These are phyloP conservation scores for Cudoniella acicularis DNA, from an alignment of 495 filamentous ascomycete species.

Conservation along the genomic window DNA sequence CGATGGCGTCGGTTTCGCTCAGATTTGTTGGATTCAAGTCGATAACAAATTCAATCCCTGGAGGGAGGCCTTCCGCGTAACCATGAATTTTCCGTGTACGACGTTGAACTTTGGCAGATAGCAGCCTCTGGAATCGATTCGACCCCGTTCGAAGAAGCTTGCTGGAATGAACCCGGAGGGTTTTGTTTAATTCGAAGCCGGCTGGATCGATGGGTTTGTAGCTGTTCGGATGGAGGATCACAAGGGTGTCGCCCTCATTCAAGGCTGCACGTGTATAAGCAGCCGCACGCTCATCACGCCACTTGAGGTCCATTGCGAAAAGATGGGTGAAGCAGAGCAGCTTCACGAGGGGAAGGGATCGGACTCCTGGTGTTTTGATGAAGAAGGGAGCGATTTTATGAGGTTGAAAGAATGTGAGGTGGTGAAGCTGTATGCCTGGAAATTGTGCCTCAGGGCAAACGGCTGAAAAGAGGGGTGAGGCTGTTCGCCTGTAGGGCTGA, in stretches of 20 bases:
- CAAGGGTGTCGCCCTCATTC: constrained; percentile 42
- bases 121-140: constrained; percentile 33
- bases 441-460: neutral
- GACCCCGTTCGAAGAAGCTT: constrained; percentile 39
- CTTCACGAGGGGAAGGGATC: no score
- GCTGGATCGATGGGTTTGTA: constrained; percentile 17
- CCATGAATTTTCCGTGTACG: constrained; percentile 19
- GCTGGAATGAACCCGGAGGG: constrained; percentile 34
- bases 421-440: neutral
- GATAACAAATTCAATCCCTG: constrained; percentile 43
- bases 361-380: neutral
- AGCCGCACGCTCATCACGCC: constrained; percentile 6
- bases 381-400: neutral
- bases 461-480: neutral
- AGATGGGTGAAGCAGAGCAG: neutral
- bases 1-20: constrained; percentile 45
- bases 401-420: neutral
- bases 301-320: neutral
- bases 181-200: constrained; percentile 21
- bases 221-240: constrained; percentile 38
- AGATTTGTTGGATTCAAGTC: constrained; percentile 45
- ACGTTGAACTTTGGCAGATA: constrained; percentile 30
- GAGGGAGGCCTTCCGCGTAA: constrained; percentile 21
- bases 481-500: neutral
- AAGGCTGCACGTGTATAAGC: constrained; percentile 5